Conservation (phyloP, 345 rosid species). For the Odontarrhena argentea region DNA sequence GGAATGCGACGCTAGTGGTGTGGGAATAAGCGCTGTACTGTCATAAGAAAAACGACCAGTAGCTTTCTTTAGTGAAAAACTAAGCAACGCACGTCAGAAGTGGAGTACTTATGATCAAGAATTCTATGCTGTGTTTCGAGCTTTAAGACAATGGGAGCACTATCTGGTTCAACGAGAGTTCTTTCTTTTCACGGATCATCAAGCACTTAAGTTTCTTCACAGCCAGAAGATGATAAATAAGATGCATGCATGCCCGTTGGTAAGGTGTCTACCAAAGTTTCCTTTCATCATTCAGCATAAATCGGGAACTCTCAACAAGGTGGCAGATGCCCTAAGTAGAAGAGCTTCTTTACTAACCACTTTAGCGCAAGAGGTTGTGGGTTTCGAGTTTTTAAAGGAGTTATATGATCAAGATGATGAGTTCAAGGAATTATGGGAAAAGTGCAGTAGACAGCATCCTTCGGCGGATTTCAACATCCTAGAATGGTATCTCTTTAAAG, state of each 20-base stretch:
- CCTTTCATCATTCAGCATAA: conserved; percentile 18
- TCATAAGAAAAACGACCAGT: neutral
- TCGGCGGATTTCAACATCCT: neutral
- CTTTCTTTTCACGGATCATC: neutral
- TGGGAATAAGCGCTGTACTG: neutral
- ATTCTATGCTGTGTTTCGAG: neutral
- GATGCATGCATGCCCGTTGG: conserved; percentile 20
- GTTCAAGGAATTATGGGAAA: neutral
- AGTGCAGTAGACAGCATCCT: neutral
- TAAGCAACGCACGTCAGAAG: neutral
- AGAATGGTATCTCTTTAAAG: neutral
- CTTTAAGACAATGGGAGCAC: neutral
- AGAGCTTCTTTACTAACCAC: neutral
- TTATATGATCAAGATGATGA: neutral
- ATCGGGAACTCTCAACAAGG: neutral
- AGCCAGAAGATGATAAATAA: neutral
- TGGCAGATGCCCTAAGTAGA: conserved; percentile 11
- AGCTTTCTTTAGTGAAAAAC: conserved; percentile 17
- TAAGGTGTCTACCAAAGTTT: neutral
- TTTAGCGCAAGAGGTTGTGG: neutral
- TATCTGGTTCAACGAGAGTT: neutral
- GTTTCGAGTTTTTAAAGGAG: neutral
- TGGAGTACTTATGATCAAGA: neutral
- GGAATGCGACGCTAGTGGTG: conserved; percentile 1
- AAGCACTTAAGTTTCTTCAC: neutral